These are phyloP conservation scores for Blumeria graminis DNA, from an alignment of 2,329 filamentous ascomycete genomes.

Conservation along the genomic window DNA sequence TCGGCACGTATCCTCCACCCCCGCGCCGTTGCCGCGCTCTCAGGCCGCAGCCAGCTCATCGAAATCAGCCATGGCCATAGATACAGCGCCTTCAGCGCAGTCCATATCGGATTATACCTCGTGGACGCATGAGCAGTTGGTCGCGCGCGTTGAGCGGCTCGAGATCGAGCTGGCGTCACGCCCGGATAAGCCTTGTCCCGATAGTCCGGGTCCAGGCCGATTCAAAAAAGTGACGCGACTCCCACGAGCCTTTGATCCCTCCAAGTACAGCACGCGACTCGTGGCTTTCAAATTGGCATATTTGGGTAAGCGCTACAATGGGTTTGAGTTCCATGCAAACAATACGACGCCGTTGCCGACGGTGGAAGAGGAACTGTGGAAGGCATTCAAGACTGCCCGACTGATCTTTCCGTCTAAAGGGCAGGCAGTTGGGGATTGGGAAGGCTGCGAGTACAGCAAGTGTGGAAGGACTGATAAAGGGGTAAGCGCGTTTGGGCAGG, in stretches of 20 bases:
- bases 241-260: slow-evolving; percentile 35
- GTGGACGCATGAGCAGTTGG: slow-evolving; percentile 45
- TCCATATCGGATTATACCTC: slow-evolving; percentile 26
- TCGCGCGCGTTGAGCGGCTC: slow-evolving; percentile 40
- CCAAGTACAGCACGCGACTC: slow-evolving; percentile 57
- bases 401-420: slow-evolving; percentile 46
- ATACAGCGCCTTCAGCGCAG: no score
- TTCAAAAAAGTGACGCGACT: neutral
- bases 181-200: neutral
- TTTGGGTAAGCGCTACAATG: slow-evolving; percentile 73
- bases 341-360: slow-evolving; percentile 47
- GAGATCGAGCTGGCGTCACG: slow-evolving; percentile 19
- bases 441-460: slow-evolving; percentile 76
- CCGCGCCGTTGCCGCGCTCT: no score
- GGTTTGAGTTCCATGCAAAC: slow-evolving; percentile 65
- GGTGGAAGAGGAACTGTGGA: slow-evolving; percentile 86
- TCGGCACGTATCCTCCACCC: no score
- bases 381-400: slow-evolving; percentile 58
- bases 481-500: slow-evolving; percentile 92
- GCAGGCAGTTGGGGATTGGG: slow-evolving; percentile 45
- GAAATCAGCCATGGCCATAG: no score
- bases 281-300: slow-evolving; percentile 91
- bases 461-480: slow-evolving; percentile 83
- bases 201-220: slow-evolving; percentile 1
- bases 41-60: no score